These are phyloP conservation scores for Zymoseptoria pseudotritici DNA, from an alignment of 2,329 filamentous ascomycete species.

Conservation along the genomic window DNA sequence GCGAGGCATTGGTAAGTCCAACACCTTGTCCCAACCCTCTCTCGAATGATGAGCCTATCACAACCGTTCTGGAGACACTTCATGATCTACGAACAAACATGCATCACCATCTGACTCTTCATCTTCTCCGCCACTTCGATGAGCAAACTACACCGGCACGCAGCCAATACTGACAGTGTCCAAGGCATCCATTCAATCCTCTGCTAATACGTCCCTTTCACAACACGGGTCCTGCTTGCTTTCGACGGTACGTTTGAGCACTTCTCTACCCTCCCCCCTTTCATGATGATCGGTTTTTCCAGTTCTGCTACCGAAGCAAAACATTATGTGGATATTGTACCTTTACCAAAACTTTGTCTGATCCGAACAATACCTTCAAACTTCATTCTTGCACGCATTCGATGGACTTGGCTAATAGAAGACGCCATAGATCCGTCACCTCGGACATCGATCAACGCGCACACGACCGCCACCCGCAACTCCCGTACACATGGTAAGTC, in stretches of 20 bases:
- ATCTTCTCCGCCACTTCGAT: background rate
- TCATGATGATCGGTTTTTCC: conserved; percentile 35
- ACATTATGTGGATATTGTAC: conserved; percentile 29
- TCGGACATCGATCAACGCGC: background rate
- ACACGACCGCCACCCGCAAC: background rate
- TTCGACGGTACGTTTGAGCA: conserved; percentile 12
- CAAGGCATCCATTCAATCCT: background rate
- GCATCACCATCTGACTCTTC: conserved; percentile 35
- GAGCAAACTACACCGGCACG: background rate
- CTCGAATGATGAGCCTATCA: conserved; percentile 26
- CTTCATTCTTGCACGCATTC: background rate
- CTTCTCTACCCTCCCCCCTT: conserved; percentile 8
- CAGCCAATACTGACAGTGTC: background rate
- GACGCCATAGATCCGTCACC: background rate
- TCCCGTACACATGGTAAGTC: conserved; percentile 9
- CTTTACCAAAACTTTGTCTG: conserved; percentile 34
- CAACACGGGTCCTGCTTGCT: background rate
- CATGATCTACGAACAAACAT: conserved; percentile 35
- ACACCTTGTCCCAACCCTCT: background rate
- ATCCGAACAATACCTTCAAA: conserved; percentile 13
- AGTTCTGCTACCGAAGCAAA: conserved; percentile 35
- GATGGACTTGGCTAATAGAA: background rate
- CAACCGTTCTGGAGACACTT: conserved; percentile 30
- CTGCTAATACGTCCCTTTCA: background rate
- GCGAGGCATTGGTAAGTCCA: conserved; percentile 10